Conservation (phyloP, 2,329 filamentous ascomycete species). For the Pseudogymnoascus sp. region DNA sequence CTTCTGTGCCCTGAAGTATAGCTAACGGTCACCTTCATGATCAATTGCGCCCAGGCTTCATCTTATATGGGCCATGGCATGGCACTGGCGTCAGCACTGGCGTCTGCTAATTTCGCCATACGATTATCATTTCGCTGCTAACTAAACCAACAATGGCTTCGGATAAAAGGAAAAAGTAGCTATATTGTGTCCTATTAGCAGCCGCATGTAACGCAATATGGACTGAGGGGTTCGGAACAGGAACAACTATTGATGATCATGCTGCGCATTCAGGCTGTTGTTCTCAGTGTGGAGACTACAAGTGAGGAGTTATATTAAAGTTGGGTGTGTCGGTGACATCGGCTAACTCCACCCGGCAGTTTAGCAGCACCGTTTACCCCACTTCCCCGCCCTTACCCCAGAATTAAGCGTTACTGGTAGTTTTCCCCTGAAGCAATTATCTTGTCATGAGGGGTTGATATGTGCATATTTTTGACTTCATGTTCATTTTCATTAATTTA, state of each 20-base stretch:
- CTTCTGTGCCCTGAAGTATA: not conserved
- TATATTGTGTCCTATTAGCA: constrained; percentile 4
- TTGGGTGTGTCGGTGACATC: not conserved
- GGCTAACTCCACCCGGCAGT: not conserved
- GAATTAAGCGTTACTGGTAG: not conserved
- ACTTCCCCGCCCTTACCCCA: constrained; percentile 7
- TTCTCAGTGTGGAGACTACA: not conserved
- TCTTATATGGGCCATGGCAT: constrained; percentile 1
- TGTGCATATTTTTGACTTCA: not conserved
- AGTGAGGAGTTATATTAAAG: constrained; percentile 8
- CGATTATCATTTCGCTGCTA: not conserved
- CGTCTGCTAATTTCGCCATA: not conserved
- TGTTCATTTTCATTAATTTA: constrained; percentile 1
- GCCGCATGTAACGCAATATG: not conserved
- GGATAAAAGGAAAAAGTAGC: not conserved
- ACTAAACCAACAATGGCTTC: not conserved
- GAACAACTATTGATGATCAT: not conserved
- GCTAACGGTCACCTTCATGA: not conserved
- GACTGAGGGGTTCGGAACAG: constrained; percentile 1
- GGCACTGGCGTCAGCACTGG: not conserved
- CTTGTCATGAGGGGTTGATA: not conserved
- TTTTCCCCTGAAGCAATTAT: not conserved
- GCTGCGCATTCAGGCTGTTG: not conserved
- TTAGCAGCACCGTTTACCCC: not conserved
- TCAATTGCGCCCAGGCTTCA: not conserved